Evolutionary conservation across 2,329 filamentous ascomycete genomes (phyloP), one percentile per base, ranked within the genome.

Genomic region (Rhynchosporium graminicola): DNA sequence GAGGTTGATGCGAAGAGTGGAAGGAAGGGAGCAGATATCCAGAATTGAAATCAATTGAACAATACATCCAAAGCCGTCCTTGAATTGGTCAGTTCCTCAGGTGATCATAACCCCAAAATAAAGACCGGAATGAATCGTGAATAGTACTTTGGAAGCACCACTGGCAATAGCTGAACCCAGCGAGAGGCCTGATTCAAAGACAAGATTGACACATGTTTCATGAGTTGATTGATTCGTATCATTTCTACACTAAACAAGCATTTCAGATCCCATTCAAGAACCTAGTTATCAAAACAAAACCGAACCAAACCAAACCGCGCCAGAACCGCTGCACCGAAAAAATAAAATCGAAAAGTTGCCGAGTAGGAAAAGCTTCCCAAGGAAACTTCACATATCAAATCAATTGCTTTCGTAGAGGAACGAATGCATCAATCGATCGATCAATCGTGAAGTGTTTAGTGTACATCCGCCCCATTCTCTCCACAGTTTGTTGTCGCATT

Each of bases 401-500:
- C 15, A 36, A 36, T 36, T 5, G 9, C 28, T 4, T 13, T 51
- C 26, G 13, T 29, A 33, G 13, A 20, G 33, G 31, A 28, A 51
- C 33, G 33, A 36, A 10, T 36, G 9, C 33, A 20, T 9, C 43
- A 46, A 20, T 20, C n/a, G n/a, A 51, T 20, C 36, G 36, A 13
- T 28, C n/a, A 9, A n/a, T 40, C 50, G 51, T 40, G 15, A 45
- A 36, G 47, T 51, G 62, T 54, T n/a, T 65, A 65, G 60, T 58
- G 54, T 65, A 65, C 63, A 65, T 36, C 55, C 40, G 60, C 46
- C 43, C 36, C 38, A 38, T 28, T 56, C 7, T 36, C 36, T 38
- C 48, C 31, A 4, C 29, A 28, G 4, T 8, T 20, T 43, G 36
- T 28, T 52, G 15, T n/a, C 8, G 20, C 20, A 20, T 20, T 20